Conservation (phyloP, 2,329 filamentous ascomycete species). For the Aspergillus jensenii region DNA sequence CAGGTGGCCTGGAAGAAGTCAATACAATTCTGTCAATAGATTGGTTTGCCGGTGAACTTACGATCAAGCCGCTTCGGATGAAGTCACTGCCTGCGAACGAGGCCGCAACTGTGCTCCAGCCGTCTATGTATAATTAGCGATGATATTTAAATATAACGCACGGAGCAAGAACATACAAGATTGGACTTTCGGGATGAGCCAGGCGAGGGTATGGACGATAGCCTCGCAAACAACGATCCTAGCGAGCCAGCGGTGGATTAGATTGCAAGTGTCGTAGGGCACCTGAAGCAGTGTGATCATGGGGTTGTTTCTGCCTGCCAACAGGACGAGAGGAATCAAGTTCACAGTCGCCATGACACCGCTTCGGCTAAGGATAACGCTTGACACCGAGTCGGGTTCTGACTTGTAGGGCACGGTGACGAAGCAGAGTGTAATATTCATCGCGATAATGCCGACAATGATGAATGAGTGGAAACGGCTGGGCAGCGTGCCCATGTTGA, state of each 20-base stretch:
- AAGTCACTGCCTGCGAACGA: constrained; percentile 34
- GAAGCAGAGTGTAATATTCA: constrained; percentile 53
- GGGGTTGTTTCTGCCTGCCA: constrained; percentile 46
- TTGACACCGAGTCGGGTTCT: constrained; percentile 32
- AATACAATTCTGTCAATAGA: not conserved
- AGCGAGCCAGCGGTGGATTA: constrained; percentile 78
- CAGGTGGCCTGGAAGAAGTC: constrained; percentile 37
- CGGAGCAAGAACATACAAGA: constrained; percentile 19
- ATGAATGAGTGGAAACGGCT: constrained; percentile 48
- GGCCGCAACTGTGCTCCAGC: constrained; percentile 37
- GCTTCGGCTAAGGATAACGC: constrained; percentile 44
- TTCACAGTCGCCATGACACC: constrained; percentile 45
- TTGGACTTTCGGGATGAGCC: constrained; percentile 68
- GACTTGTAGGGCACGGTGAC: constrained; percentile 43
- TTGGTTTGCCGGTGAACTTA: constrained; percentile 24
- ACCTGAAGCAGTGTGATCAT: constrained; percentile 44
- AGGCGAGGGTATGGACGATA: constrained; percentile 70
- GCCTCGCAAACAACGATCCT: constrained; percentile 68
- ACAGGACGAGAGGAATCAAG: constrained; percentile 43
- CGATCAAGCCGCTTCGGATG: constrained; percentile 45
- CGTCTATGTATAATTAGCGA: constrained; percentile 27
- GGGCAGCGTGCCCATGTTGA: constrained; percentile 48
- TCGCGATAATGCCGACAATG: constrained; percentile 40
- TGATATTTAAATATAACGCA: not conserved
- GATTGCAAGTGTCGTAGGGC: constrained; percentile 46